Base-by-base conservation (phyloP, 2,329 filamentous ascomycete genomes). In the Beauveria sp. region DNA sequence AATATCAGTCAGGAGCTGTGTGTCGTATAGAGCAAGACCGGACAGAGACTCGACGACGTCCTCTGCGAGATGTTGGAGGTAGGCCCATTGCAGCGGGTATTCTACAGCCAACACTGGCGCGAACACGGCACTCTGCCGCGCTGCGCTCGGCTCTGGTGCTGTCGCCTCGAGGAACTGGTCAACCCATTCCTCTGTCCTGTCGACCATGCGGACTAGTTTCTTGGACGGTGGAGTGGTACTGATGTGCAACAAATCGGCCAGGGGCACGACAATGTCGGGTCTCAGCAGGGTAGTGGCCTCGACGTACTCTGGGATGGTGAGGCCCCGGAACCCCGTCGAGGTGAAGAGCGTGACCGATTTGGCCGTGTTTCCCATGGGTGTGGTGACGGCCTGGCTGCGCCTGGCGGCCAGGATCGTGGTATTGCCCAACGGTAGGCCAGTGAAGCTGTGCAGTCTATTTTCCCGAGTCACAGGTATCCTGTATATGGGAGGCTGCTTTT, bases 141-240 rank as follows among this genome's bases (percentile, higher is more conserved):
- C 72, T 1, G 64, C 71, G 5, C 67, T 53, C 16, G 67, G 68
- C 7, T 68, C 67, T 16, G 67, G 62, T 14, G 62, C 69, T 22
- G 70, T 67, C 20, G 69, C 67, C 22, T 71, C 70, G 41, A 92
- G 78, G 55, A 91, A 84, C 64, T 89, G 83, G 26, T 84, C 82
- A 20, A 93, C 78, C 91, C 92, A 97, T 43, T 84, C 82, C 70
- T 94, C 89, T 1, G 91, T 96, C 61, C 93, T 82, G 69, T 94
- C 91, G 26, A 86, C 87, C 86, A 96, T 97, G 69, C 90, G 92
- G 41, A 85, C 80, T 52, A 89, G 84, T 51, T 92, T 83, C 74
- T 96, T 96, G 10, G 81, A 76, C 3, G 87, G 84, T 0, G 89
- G 82, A 4, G 73, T 78, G 65, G 59, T 78, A 76, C 74, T 76